Evolutionary conservation across 2,329 filamentous ascomycete genomes (phyloP), one percentile per base, ranked within the genome.

Genomic region (Monilinia vaccinii-corymbosi): DNA sequence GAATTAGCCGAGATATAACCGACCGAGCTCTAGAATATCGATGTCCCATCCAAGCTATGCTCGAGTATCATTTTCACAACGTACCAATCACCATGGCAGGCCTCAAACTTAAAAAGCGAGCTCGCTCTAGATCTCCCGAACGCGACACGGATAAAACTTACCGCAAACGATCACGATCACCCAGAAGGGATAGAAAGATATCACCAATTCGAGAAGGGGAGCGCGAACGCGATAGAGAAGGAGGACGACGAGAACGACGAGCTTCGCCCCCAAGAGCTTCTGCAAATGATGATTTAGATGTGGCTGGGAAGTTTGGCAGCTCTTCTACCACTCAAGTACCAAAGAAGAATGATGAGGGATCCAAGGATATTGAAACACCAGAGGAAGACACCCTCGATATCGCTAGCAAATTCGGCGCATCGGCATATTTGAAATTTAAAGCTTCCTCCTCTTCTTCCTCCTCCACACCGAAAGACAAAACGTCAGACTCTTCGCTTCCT

Each of bases 231-330:
- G 61, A 65, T 52, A 58, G 64, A 63, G 53, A 57, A 21, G 66
- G 65, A 21, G 62, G 74, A 60, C 74, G 81, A 63, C 74, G 81
- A 63, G 79, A 82, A 60, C 75, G 81, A 63, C 80, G 81, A 56
- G 83, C 83, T 61, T 70, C 76, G 50, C 76, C 69, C 56, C 75
- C 74, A 66, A 28, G 14, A 55, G 42, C 55, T 57, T 63, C 63
- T 11, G 63, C 66, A 10, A 63, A 70, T 31, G 70, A 70, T 56
- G 68, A 70, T 58, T 70, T 71, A 34, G 69, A 69, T 23, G 62
- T 70, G 25, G 67, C 67, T 52, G 68, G 67, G n/a, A 71, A 71
- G 61, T 71, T 72, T 46, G 68, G 68, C 9, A 10, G 62, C 23
- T 63, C 62, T 31, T 52, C 58, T 38, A 18, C 36, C 16, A 46